Base-by-base conservation (phyloP, 768 basidiomycete species). In the Boletus fagicola region DNA sequence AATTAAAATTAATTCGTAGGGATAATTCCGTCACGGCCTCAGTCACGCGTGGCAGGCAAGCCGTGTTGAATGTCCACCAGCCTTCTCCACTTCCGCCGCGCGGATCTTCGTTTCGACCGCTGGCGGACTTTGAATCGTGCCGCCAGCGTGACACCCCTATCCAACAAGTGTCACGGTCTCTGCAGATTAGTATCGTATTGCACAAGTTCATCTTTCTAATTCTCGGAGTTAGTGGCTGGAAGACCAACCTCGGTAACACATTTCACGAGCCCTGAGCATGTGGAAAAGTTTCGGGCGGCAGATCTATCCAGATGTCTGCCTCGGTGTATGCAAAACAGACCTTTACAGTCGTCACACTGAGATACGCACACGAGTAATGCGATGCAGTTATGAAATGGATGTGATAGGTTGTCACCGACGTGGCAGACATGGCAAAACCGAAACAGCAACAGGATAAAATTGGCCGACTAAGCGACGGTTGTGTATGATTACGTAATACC, bases 401-500 rank as follows among this genome's bases (percentile, higher is more conserved):
- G 28, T 58, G 58, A 40, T 59, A 48, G 49, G 38, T 39, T 33
- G 28, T 39, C 24, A 22, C 8, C 30, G 51, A 53, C 54, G 53
- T 59, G 58, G 58, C 42, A 58, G 61, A 47, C 51, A 20, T 45
- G 55, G 50, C 57, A n/a, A 40, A 40, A 40, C 39, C 62, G 39
- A 40, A n/a, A 40, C 39, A 40, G n/a, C 18, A 40, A 40, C 39
- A 40, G 15, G n/a, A n/a, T 40, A 40, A 40, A 40, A 40, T 40
- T 40, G 39, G 39, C n/a, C 39, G 10, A n/a, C 39, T 40, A 40
- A 18, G 61, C 61, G 62, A 64, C 53, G 36, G 38, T 30, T 40
- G 59, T 51, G 22, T 20, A 24, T 51, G 53, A 62, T 73, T 73
- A 73, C 28, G 48, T 72, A 72, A 72, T 5, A 24, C n/a, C 12